Evolutionary conservation across 2,329 filamentous ascomycete species (phyloP), one percentile per base, ranked within the genome.

Genomic region (Laburnicola sp.): DNA sequence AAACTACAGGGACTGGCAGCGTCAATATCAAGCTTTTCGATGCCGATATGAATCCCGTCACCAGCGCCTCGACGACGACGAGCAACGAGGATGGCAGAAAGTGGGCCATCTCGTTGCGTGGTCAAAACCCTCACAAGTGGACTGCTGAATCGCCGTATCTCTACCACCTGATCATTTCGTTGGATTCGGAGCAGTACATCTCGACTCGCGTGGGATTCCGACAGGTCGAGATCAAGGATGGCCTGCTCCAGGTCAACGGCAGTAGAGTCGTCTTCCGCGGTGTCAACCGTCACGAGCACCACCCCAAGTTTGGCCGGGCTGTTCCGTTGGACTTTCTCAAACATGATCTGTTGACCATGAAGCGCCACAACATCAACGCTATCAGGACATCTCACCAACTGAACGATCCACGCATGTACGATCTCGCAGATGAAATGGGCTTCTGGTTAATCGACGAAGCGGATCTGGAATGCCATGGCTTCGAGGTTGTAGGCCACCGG

Each of bases 221-320:
- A 30, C 78, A 80, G 40, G 80, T 87, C 2, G 83, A 88, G 69
- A 76, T 86, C 44, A 82, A 80, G 48, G 75, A 83, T 41, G 82
- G 84, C 0, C 68, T 86, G 37, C 75, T 87, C 58, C 76, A 76
- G 23, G 84, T 88, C 57, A 89, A 88, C 50, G 85, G 86, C 3
- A 75, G 77, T 26, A 74, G 80, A 1, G 78, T 89, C 43, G 76
- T 82, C 2, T 77, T 89, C 56, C 79, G 82, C 26, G 86, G 86
- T 11, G 82, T 84, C 11, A 89, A 89, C 65, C 76, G 86, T 11
- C 87, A 89, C 61, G 87, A 90, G 50, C 86, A 90, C 60, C 86
- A 89, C 60, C 84, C 85, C 0, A 71, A 74, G 8, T 79, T 79
- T 26, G 86, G 86, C 2, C 82, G 86, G 0, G 79, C 85, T 0